Evolutionary conservation across 371 early-diverging fungal genomes (phyloP), one percentile per base, ranked within the genome.

Genomic region (Blakeslea trispora): DNA sequence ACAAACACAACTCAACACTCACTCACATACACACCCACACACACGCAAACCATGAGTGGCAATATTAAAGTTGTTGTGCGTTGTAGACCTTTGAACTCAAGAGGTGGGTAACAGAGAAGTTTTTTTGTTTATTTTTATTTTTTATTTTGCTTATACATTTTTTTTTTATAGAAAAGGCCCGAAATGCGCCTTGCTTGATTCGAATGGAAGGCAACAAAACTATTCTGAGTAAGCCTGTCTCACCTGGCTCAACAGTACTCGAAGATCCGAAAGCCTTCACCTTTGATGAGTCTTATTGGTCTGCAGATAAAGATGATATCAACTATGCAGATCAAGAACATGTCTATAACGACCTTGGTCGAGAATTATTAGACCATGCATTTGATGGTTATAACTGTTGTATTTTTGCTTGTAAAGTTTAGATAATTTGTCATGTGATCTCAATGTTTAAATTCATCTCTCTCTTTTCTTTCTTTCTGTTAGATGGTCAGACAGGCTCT

Each of bases 241-340:
- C 62, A 22, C 40, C 56, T 39, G 41, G 57, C 34, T 37, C 60
- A 55, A 39, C 72, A 71, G 3, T 44, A 31, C 54, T 55, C 10
- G 67, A 68, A 9, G 71, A 66, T 24, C 55, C 62, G 21, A 84
- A 84, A 57, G 66, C 84, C 6, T 92, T 89, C 66, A 85, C 87
- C 4, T 92, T 88, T 69, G 93, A 92, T 74, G 73, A 84, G 51
- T 88, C 87, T 28, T 92, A 89, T 64, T 89, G 90, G 90, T 85
- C 90, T 5, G 84, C 79, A 32, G 81, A 84, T 63, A 70, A 75
- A 47, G 66, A 66, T 24, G 84, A 79, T 44, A 57, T 80, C 10
- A 63, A 74, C 35, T 88, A 81, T 62, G 92, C 91, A 46, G 78
- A 81, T 47, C 95, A 94, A 65, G 71, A 83, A 47, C 64, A 59